Evolutionary conservation across 805 yeast genomes (phyloP).

Genomic region (Spathaspora passalidarum): DNA sequence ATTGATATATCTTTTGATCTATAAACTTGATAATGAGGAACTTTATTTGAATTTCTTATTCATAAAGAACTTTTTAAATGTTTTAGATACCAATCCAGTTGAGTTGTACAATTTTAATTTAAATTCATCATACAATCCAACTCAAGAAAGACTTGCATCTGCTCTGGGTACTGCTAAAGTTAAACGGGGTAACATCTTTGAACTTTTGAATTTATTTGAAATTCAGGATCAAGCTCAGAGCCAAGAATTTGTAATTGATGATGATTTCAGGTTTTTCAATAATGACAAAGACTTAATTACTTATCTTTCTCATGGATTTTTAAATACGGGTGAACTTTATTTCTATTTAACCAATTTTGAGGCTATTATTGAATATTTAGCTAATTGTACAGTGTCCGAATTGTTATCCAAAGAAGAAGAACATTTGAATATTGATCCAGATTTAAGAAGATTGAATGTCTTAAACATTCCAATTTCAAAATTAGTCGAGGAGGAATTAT

Average conservation of each 20-base stretch:
- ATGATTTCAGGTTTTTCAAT: conserved; percentile 20
- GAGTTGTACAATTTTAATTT: conserved; percentile 17
- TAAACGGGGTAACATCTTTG: conserved; percentile 22
- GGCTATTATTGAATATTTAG: conserved; percentile 36
- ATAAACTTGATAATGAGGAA: conserved; percentile 24
- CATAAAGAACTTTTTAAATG: conserved; percentile 32
- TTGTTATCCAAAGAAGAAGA: conserved; percentile 11
- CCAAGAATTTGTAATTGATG: conserved; percentile 7
- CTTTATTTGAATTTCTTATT: conserved; percentile 35
- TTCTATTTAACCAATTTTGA: conserved; percentile 42
- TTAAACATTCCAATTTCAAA: conserved; percentile 23
- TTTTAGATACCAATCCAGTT: conserved; percentile 30
- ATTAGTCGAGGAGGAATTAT: conserved; percentile 29
- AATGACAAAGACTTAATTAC: conserved; percentile 30
- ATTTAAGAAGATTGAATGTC: conserved; percentile 10
- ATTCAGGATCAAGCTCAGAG: conserved; percentile 13
- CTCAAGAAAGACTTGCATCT: conserved; percentile 9
- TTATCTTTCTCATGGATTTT: conserved; percentile 21
- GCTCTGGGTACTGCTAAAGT: conserved; percentile 2
- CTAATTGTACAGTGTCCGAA: conserved; percentile 33
- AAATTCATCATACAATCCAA: conserved; percentile 20
- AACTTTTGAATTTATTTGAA: conserved; percentile 25
- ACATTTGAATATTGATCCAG: conserved; percentile 4
- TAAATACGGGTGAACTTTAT: conserved; percentile 37
- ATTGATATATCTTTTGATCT: conserved; percentile 33